These are phyloP conservation scores for Exserohilum rostratum DNA, from an alignment of 2,329 filamentous ascomycete species.

Conservation along the genomic window DNA sequence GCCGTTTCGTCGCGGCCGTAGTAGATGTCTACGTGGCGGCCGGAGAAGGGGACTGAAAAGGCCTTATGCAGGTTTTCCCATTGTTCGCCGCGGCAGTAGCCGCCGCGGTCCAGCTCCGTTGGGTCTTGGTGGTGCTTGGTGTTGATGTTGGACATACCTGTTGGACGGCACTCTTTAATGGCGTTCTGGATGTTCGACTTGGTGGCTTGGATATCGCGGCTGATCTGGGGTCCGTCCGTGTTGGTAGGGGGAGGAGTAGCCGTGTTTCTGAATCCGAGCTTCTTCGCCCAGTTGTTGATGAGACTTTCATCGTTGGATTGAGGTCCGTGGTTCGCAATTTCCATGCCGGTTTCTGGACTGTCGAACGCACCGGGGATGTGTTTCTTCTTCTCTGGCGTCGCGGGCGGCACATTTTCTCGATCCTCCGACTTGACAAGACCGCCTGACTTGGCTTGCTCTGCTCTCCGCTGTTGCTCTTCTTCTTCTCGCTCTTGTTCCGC, in stretches of 20 bases:
- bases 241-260: constrained; percentile 17
- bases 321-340: constrained; percentile 32
- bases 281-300: constrained; percentile 47
- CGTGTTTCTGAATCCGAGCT: constrained; percentile 43
- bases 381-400: constrained; percentile 37
- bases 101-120: constrained; percentile 46
- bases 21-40: constrained; percentile 45
- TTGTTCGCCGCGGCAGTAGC: constrained; percentile 47
- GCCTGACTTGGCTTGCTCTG: constrained; percentile 36
- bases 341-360: constrained; percentile 42
- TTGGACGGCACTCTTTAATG: constrained; percentile 46
- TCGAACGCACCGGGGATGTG: constrained; percentile 48
- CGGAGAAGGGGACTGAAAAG: constrained; percentile 42
- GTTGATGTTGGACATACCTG: constrained; percentile 41
- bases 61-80: constrained; percentile 48
- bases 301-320: constrained; percentile 33
- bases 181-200: constrained; percentile 46
- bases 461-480: constrained; percentile 59
- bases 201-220: constrained; percentile 42
- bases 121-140: constrained; percentile 46
- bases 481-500: constrained; percentile 74
- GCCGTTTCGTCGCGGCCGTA: constrained; percentile 40
- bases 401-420: constrained; percentile 22
- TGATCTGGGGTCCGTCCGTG: constrained; percentile 45
- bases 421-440: constrained; percentile 21